These are phyloP conservation scores for Setaria italica DNA, from an alignment of 202 grass and related monocot species.

Conservation along the genomic window DNA sequence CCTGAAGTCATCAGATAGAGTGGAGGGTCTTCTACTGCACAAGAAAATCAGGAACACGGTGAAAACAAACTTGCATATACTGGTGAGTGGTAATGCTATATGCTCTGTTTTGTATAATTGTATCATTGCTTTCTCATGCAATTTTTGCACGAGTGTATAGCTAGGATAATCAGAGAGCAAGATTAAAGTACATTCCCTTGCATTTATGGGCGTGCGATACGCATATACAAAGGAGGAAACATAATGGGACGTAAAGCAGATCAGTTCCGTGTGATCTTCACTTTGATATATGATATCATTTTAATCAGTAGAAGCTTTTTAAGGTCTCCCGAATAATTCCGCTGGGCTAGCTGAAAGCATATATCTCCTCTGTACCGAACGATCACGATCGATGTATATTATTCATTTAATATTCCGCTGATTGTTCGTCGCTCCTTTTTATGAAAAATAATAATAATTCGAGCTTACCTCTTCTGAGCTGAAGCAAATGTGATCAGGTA, in stretches of 20 bases:
- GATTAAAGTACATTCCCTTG: neutral
- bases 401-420: too few species aligned
- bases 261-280: neutral
- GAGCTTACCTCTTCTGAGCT: too few species aligned
- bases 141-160: neutral
- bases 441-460: too few species aligned
- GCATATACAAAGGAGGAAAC: neutral
- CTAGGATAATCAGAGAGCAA: neutral
- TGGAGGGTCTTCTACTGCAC: neutral
- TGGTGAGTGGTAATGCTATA: neutral
- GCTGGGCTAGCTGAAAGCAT: neutral
- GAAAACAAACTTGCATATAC: neutral
- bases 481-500: neutral
- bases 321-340: neutral
- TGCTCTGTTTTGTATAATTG: too few species aligned
- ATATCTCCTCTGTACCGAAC: too few species aligned
- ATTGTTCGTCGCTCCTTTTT: too few species aligned
- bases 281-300: neutral
- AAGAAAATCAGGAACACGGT: neutral
- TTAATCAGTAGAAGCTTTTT: neutral
- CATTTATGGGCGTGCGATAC: neutral
- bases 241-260: neutral
- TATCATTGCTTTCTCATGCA: neutral
- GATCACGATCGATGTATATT: too few species aligned
- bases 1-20: conserved; percentile 14